These are phyloP conservation scores for Trichoderma parareesei DNA, from an alignment of 495 filamentous ascomycete genomes.

Conservation along the genomic window DNA sequence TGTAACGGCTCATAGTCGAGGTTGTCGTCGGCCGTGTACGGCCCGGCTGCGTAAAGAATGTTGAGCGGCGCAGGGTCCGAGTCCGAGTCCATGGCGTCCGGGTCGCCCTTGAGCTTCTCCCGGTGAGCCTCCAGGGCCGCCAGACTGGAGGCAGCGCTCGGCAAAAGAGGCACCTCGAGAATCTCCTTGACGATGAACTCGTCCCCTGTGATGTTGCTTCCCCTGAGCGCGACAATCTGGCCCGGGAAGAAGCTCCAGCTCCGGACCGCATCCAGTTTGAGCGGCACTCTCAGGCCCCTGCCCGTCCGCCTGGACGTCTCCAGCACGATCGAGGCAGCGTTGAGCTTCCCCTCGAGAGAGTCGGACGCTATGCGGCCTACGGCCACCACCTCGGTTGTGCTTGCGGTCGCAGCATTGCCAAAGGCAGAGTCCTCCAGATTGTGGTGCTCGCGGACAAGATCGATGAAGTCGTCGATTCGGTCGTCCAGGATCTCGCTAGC, in stretches of 20 bases:
- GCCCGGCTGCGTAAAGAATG: constrained; percentile 71
- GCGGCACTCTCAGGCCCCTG: constrained; percentile 67
- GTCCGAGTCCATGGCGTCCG: constrained; percentile 50
- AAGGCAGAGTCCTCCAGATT: constrained; percentile 72
- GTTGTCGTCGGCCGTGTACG: constrained; percentile 86
- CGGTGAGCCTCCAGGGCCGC: constrained; percentile 54
- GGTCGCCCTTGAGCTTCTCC: constrained; percentile 51
- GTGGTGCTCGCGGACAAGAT: constrained; percentile 63
- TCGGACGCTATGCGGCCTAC: constrained; percentile 89
- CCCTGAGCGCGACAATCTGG: constrained; percentile 80
- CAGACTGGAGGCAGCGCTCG: constrained; percentile 55
- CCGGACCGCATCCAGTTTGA: constrained; percentile 61
- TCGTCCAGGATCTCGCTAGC: constrained; percentile 89
- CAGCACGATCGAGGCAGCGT: constrained; percentile 71
- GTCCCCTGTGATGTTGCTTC: constrained; percentile 78
- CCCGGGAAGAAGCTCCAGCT: constrained; percentile 87
- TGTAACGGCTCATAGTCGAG: constrained; percentile 80
- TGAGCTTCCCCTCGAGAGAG: constrained; percentile 72
- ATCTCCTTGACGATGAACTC: constrained; percentile 76
- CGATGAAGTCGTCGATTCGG: constrained; percentile 81
- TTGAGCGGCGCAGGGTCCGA: constrained; percentile 55
- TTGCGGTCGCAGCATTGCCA: constrained; percentile 75
- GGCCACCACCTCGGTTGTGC: constrained; percentile 77
- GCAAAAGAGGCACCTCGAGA: constrained; percentile 63
- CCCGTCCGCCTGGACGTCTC: constrained; percentile 84